Base-by-base conservation (phyloP, 1,284 basidiomycete genomes). In the Peniophora sp. region DNA sequence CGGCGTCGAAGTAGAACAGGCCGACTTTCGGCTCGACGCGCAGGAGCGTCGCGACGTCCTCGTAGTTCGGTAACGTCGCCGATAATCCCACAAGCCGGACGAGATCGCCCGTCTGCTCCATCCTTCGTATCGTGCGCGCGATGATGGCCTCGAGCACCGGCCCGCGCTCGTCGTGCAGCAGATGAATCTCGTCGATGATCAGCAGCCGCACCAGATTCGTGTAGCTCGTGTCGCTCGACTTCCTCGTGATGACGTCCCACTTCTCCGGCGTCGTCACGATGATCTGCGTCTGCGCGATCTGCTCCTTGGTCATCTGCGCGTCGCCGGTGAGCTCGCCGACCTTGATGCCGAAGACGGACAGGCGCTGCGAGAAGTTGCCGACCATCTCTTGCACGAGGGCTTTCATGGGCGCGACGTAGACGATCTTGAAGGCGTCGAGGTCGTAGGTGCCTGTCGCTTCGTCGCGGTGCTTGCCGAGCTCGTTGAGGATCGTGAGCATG, bases 221-320 rank as follows among this genome's bases (percentile, higher is more conserved):
- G 69, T 98, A 99, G 56, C 87, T 91, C 17, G 92, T 95, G 62
- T 99, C 97, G 6, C 94, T 96, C 59, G 87, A 92, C 74, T 99
- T 99, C 57, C 97, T 88, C 24, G 94, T 98, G 67, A 99, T 97
- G 59, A 98, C 95, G 62, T 99, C 97, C 93, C 94, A 99, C 68
- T 99, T 99, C 71, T 99, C 97, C 0, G 97, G 97, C 0, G 97
- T 99, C 0, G 96, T 98, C 57, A 99, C 95, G 65, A 99, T 98
- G 62, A 99, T 92, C 65, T 99, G 96, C 0, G 97, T 98, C 66
- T 97, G 92, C 3, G 93, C 73, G 54, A 99, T 98, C 27, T 32
- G 96, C 57, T 93, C 86, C 69, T 99, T 99, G 53, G 96, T 99
- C 79, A 99, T 88, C 75, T 98, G 96, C 39, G 90, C 84, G 68